Conservation (phyloP, 2,329 filamentous ascomycete genomes). For the Nigrograna mackinnonii region DNA sequence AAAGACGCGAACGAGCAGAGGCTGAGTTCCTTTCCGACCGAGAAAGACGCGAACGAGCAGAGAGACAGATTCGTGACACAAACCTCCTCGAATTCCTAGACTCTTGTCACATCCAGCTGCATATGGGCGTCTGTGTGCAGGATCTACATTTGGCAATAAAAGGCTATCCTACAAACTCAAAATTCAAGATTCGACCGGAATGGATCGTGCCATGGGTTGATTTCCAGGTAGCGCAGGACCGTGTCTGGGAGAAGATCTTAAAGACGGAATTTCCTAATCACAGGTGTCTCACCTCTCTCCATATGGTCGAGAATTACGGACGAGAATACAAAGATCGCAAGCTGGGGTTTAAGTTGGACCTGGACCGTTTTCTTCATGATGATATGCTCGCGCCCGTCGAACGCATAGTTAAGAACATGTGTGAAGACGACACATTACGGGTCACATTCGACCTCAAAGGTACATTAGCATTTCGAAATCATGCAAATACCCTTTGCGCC, state of each 20-base stretch:
- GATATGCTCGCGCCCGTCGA: slow-evolving; percentile 14
- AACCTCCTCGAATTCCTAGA: slow-evolving; percentile 18
- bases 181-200: slow-evolving; percentile 20
- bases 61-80: slow-evolving; percentile 13
- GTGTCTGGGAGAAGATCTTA: slow-evolving; percentile 18
- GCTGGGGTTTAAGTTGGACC: slow-evolving; percentile 20
- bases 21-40: too few relatives aligned
- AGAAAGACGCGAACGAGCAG: slow-evolving; percentile 9
- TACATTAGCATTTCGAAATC: slow-evolving; percentile 20
- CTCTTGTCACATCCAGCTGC: slow-evolving; percentile 16
- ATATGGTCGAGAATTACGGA: slow-evolving; percentile 16
- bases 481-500: slow-evolving; percentile 21
- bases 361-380: slow-evolving; percentile 19
- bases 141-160: slow-evolving; percentile 13
- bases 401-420: slow-evolving; percentile 8
- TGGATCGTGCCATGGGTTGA: slow-evolving; percentile 12
- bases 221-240: slow-evolving; percentile 16
- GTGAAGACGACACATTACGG: too few relatives aligned
- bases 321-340: slow-evolving; percentile 8
- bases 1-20: slow-evolving; percentile 11
- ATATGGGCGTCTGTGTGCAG: slow-evolving; percentile 11
- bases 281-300: slow-evolving; percentile 16
- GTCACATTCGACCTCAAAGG: slow-evolving; percentile 16
- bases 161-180: slow-evolving; percentile 19
- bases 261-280: slow-evolving; percentile 12